Evolutionary conservation across 371 early-diverging fungal genomes (phyloP).

Genomic region (Mucor saturninus): DNA sequence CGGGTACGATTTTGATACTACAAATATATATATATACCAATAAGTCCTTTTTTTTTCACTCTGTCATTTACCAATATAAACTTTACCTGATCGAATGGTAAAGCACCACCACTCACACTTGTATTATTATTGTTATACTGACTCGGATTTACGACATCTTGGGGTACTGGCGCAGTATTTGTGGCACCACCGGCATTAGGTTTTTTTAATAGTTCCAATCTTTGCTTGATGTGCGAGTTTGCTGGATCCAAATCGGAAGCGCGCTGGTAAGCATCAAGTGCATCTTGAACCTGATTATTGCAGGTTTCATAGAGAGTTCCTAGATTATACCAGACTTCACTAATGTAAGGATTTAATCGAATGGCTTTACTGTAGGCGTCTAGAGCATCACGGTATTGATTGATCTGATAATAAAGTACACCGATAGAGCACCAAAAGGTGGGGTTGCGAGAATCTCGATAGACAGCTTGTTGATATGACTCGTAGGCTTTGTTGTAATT

Average conservation of each 20-base stretch:
- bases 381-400: constrained; percentile 91
- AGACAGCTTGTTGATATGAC: constrained; percentile 95
- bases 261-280: constrained; percentile 92
- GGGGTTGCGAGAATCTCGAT: constrained; percentile 90
- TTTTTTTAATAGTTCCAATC: constrained; percentile 64
- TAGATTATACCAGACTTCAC: constrained; percentile 95
- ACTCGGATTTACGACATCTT: constrained; percentile 62
- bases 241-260: constrained; percentile 87
- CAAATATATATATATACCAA: too few species aligned
- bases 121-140: constrained; percentile 35
- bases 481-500: constrained; percentile 94
- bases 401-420: constrained; percentile 93
- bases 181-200: constrained; percentile 9
- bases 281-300: constrained; percentile 94
- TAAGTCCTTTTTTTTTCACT: too few species aligned
- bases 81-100: constrained; percentile 10
- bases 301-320: constrained; percentile 96
- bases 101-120: constrained; percentile 4
- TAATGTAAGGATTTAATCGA: constrained; percentile 86
- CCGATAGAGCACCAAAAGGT: constrained; percentile 98
- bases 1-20: neutral
- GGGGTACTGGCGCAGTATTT: constrained; percentile 57
- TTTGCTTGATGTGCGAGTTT: constrained; percentile 80
- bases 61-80: too few species aligned
- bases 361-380: constrained; percentile 96